These are phyloP conservation scores for Mycena rebaudengoi DNA, from an alignment of 768 basidiomycete species.

Conservation along the genomic window DNA sequence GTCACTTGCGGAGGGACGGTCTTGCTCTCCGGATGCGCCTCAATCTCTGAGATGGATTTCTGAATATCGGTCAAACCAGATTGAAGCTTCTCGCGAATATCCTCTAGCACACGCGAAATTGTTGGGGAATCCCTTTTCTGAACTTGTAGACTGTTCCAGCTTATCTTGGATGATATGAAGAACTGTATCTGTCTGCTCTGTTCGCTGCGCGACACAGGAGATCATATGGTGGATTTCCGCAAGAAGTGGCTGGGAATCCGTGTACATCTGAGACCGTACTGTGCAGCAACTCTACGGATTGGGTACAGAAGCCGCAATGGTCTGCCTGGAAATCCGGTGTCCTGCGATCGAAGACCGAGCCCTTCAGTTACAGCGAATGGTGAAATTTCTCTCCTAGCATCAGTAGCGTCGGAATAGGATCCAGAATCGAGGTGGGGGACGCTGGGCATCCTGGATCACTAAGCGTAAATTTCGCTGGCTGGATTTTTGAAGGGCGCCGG, in stretches of 20 bases:
- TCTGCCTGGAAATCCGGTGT: background rate
- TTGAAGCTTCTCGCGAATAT: constrained; percentile 48
- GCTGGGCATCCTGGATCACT: background rate
- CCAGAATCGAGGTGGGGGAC: constrained; percentile 34
- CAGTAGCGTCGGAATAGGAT: constrained; percentile 34
- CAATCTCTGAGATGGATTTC: constrained; percentile 41
- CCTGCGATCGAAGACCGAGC: too few species aligned
- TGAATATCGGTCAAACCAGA: constrained; percentile 46
- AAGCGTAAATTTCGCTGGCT: too few species aligned
- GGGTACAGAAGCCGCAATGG: too few species aligned
- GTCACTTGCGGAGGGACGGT: background rate
- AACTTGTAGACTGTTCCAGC: constrained; percentile 23
- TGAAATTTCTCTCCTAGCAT: background rate
- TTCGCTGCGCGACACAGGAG: constrained; percentile 38
- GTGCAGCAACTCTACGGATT: too few species aligned
- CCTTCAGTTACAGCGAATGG: background rate
- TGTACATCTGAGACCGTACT: background rate
- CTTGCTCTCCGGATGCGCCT: constrained; percentile 30
- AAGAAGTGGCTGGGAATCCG: constrained; percentile 31
- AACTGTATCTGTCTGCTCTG: constrained; percentile 34
- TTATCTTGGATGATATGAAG: constrained; percentile 39
- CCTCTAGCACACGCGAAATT: constrained; percentile 47
- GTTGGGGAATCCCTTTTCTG: constrained; percentile 15
- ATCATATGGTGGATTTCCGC: constrained; percentile 44
- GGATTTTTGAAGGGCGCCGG: constrained; percentile 12